A percentile compares a stretch with the other conserved stretches of the same genome.
These are phyloP conservation scores for Capsicum chinense DNA, from an alignment of 257 asterid genomes.

Conservation along the genomic window DNA sequence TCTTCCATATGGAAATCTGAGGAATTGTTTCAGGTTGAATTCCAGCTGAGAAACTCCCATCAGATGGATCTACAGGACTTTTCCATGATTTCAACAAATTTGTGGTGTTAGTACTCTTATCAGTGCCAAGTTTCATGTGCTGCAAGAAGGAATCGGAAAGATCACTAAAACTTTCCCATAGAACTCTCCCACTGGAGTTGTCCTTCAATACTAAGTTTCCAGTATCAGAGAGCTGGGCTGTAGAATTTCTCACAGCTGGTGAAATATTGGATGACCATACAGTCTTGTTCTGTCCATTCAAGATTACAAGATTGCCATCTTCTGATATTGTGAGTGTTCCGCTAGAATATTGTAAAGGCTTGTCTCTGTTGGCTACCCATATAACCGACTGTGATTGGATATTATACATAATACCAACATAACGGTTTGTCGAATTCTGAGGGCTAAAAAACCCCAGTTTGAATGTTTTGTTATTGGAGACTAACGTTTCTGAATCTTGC, in stretches of 20 bases:
- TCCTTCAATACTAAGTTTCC: conserved; percentile 58
- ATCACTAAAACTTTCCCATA: conserved; percentile 61
- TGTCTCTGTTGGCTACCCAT: conserved; percentile 67
- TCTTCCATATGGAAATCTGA: conserved; percentile 44
- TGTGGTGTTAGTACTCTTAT: conserved; percentile 36
- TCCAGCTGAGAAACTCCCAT: conserved; percentile 46
- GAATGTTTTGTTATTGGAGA: conserved; percentile 35
- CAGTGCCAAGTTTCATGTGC: conserved; percentile 45
- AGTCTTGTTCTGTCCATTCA: conserved; percentile 31
- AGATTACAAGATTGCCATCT: conserved; percentile 53
- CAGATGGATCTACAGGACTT: conserved; percentile 47
- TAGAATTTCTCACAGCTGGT: conserved; percentile 27
- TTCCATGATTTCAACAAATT: conserved; percentile 49
- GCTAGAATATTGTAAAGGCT: conserved; percentile 45
- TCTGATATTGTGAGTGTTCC: conserved; percentile 46
- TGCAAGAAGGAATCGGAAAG: conserved; percentile 48
- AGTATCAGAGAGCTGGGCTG: conserved; percentile 49
- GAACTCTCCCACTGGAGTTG: background rate
- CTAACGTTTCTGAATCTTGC: conserved; percentile 33
- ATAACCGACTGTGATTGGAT: conserved; percentile 35
- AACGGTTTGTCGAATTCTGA: conserved; percentile 30
- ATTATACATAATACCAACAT: conserved; percentile 47
- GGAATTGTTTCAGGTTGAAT: conserved; percentile 37
- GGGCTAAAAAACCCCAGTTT: conserved; percentile 45
- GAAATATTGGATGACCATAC: conserved; percentile 55